phyloP scores from a whole-genome alignment of 2,329 filamentous ascomycete species.

The Trichoderma atrobrunneum region DNA sequence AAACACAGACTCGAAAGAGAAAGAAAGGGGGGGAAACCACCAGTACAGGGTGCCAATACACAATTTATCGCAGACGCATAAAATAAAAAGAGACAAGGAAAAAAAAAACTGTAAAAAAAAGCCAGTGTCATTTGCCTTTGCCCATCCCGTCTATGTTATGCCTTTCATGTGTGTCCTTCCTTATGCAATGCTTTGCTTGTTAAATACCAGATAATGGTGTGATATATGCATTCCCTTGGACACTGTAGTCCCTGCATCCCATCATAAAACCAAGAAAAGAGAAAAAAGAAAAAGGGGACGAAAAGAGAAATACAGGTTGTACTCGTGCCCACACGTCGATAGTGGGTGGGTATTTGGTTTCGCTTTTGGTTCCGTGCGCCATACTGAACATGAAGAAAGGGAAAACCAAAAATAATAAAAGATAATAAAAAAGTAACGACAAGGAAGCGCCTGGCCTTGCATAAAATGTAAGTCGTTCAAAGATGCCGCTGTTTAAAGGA shows the following conservation, averaged over 20 bases:
- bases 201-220: constrained; percentile 12
- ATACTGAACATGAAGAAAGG: constrained; percentile 28
- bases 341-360: constrained; percentile 30
- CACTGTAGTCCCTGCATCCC: constrained; percentile 12
- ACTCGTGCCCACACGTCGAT: constrained; percentile 23
- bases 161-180: constrained; percentile 16
- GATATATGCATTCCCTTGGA: constrained; percentile 15
- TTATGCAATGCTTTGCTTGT: constrained; percentile 19
- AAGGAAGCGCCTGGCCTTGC: constrained; percentile 12
- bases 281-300: background rate
- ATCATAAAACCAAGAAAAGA: background rate
- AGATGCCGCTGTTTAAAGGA: constrained; percentile 2
- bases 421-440: constrained; percentile 20
- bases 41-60: constrained; percentile 11
- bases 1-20: background rate
- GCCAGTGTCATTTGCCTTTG: constrained; percentile 11
- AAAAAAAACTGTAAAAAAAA: constrained; percentile 10
- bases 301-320: background rate
- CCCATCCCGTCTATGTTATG: constrained; percentile 19
- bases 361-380: constrained; percentile 33
- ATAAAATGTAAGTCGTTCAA: background rate
- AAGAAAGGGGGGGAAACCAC: background rate
- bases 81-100: background rate
- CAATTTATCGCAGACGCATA: constrained; percentile 8
- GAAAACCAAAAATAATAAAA: constrained; percentile 23